These are phyloP conservation scores for Phyllosticta citribraziliensis DNA, from an alignment of 2,329 filamentous ascomycete genomes.

Conservation along the genomic window DNA sequence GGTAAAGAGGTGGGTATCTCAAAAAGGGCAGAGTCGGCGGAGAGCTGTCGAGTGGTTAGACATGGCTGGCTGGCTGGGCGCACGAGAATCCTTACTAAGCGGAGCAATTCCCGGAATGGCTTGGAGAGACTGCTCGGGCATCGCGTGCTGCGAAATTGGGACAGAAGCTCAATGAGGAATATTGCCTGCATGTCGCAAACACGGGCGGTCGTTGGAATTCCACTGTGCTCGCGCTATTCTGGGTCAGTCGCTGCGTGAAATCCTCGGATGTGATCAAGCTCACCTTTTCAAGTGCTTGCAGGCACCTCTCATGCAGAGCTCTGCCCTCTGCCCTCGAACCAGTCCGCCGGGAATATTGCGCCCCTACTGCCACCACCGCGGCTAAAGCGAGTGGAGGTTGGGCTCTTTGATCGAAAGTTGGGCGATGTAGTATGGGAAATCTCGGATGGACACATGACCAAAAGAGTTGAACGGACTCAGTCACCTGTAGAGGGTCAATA, in stretches of 20 bases:
- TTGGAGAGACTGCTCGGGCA: constrained; percentile 27
- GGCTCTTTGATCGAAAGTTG: constrained; percentile 26
- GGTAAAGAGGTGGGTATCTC: constrained; percentile 17
- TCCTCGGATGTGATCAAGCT: neutral
- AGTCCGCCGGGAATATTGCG: constrained; percentile 28
- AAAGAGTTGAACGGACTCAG: constrained; percentile 34
- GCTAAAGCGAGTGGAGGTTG: constrained; percentile 35
- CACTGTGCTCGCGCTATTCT: constrained; percentile 13
- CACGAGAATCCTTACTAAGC: constrained; percentile 18
- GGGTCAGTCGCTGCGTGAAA: neutral
- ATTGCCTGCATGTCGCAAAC: constrained; percentile 35
- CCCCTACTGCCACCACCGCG: constrained; percentile 36
- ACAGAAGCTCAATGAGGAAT: constrained; percentile 33
- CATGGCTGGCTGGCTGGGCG: neutral
- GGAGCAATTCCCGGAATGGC: constrained; percentile 29
- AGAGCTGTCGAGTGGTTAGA: neutral
- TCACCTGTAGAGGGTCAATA: constrained; percentile 17
- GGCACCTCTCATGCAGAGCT: constrained; percentile 31
- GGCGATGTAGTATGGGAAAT: constrained; percentile 35
- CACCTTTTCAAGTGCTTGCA: constrained; percentile 30
- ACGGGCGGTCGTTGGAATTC: constrained; percentile 15
- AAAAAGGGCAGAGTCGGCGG: constrained; percentile 5
- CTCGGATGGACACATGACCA: constrained; percentile 36
- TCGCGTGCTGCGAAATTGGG: constrained; percentile 33
- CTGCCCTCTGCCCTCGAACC: constrained; percentile 26